phyloP scores from a whole-genome alignment of 2,329 filamentous ascomycete genomes.

The Rhytidhysteron rufulum region DNA sequence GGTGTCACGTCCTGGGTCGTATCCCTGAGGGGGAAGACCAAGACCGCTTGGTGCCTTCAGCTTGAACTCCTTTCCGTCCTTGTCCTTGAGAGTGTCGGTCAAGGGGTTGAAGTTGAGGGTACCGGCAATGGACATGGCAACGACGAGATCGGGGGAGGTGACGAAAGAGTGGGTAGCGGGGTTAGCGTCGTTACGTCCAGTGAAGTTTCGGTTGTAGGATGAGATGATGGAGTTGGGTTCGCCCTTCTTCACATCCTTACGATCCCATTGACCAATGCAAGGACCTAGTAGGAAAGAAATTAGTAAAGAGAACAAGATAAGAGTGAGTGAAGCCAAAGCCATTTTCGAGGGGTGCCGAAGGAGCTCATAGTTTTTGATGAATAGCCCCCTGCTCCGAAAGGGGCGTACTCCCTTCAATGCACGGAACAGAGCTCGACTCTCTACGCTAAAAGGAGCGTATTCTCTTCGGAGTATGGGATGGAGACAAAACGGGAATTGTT shows the following conservation, averaged over 20 bases:
- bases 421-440: no score
- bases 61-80: slow-evolving; percentile 94
- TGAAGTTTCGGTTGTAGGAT: slow-evolving; percentile 99
- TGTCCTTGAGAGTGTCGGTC: slow-evolving; percentile 86
- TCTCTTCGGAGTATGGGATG: no score
- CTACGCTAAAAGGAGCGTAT: no score
- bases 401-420: no score
- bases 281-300: slow-evolving; percentile 5
- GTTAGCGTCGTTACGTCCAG: slow-evolving; percentile 94
- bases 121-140: slow-evolving; percentile 80
- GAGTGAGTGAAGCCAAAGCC: not conserved
- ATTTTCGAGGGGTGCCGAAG: not conserved
- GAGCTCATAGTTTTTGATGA: no score
- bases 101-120: slow-evolving; percentile 91
- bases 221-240: slow-evolving; percentile 95
- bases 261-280: slow-evolving; percentile 72
- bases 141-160: slow-evolving; percentile 83
- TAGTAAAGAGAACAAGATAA: not conserved
- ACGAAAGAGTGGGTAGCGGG: slow-evolving; percentile 92
- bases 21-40: slow-evolving; percentile 75
- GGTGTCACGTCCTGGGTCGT: slow-evolving; percentile 86
- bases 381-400: no score
- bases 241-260: slow-evolving; percentile 89
- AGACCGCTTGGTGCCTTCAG: slow-evolving; percentile 75
- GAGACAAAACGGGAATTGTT: slow-evolving; percentile 2